Percentiles rank a stretch among this genome's conserved stretches.
phyloP scores from a whole-genome alignment of 768 basidiomycete genomes.

The Termitomyces sp. region DNA sequence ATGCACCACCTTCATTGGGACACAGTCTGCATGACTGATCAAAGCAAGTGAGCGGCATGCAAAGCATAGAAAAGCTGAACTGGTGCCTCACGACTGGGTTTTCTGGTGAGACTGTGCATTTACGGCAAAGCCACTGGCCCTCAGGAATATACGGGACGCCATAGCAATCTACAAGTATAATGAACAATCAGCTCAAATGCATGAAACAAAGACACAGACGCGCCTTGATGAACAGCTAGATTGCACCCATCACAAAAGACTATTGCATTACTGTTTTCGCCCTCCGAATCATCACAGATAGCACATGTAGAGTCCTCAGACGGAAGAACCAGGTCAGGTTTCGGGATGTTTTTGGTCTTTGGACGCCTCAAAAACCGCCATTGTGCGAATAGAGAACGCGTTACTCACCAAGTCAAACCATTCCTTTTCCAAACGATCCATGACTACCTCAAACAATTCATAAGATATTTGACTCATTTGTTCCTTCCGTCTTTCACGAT shows the following conservation, averaged over 20 bases:
- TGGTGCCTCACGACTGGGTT: constrained; percentile 75
- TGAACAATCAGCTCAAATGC: not conserved
- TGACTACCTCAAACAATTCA: constrained; percentile 91
- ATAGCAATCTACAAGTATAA: constrained; percentile 72
- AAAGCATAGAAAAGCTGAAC: not conserved
- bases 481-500: constrained; percentile 75
- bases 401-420: constrained; percentile 88
- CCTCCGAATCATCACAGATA: constrained; percentile 97
- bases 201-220: constrained; percentile 14
- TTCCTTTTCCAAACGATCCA: constrained; percentile 98
- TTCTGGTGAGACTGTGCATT: constrained; percentile 97
- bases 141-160: constrained; percentile 99
- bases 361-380: not conserved
- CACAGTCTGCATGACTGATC: constrained; percentile 87
- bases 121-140: constrained; percentile 98
- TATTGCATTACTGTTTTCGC: constrained; percentile 97
- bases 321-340: constrained; percentile 80
- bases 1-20: constrained; percentile 95
- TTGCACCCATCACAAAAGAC: constrained; percentile 99
- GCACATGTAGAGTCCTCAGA: constrained; percentile 96
- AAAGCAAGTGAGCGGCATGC: not conserved
- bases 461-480: constrained; percentile 66
- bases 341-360: constrained; percentile 91
- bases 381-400: not conserved
- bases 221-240: constrained; percentile 98